These are phyloP conservation scores for Lachancea meyersii DNA, from an alignment of 805 yeast species.

Conservation along the genomic window DNA sequence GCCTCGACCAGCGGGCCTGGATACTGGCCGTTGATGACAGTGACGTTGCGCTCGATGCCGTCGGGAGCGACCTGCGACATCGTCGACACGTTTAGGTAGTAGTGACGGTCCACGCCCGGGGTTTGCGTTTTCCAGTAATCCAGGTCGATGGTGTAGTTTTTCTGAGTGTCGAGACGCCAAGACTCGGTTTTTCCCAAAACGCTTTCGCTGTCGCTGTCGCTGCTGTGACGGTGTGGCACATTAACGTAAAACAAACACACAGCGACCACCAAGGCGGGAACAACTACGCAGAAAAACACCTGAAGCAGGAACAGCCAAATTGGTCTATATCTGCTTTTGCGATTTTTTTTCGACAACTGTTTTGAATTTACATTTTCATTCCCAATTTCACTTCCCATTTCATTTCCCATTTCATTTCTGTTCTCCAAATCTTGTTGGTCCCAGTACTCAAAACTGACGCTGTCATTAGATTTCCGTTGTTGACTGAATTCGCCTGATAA, in stretches of 20 bases:
- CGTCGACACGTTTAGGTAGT: conserved; percentile 20
- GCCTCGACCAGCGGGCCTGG: conserved; percentile 50
- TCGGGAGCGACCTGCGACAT: conserved; percentile 26
- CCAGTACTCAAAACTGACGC: too few relatives aligned
- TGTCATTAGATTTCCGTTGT: too few relatives aligned
- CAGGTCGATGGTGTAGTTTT: conserved; percentile 20
- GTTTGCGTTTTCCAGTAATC: conserved; percentile 20
- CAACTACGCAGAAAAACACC: background rate
- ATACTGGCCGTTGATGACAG: conserved; percentile 35
- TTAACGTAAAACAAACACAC: background rate
- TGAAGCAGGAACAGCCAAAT: background rate
- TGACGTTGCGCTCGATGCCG: conserved; percentile 30
- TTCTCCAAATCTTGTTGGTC: too few relatives aligned
- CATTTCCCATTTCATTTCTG: too few relatives aligned
- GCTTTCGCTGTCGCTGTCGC: background rate
- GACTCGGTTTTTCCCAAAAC: too few relatives aligned
- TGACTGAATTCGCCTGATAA: too few relatives aligned
- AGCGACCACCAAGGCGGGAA: conserved; percentile 1
- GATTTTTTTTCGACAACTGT: background rate
- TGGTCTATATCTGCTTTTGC: background rate
- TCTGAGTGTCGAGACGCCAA: conserved; percentile 28
- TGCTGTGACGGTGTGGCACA: background rate
- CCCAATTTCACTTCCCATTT: background rate
- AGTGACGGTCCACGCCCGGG: conserved; percentile 19
- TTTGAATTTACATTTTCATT: background rate